Evolutionary conservation across 495 filamentous ascomycete species (phyloP).

Genomic region (Lasiosphaeria miniovina): DNA sequence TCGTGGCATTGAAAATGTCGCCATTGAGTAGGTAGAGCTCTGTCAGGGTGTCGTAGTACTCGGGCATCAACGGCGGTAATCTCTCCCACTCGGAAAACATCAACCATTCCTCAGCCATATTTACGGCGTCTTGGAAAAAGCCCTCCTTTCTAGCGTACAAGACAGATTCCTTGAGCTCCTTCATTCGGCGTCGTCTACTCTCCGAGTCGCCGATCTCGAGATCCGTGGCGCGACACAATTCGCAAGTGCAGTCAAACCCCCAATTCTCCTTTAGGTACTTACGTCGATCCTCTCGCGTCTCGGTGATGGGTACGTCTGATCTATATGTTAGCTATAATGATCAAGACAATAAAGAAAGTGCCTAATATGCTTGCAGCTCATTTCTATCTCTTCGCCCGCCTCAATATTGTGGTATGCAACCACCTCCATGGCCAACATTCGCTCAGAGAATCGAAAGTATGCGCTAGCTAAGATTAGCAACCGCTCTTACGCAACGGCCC

Average conservation of each 20-base stretch:
- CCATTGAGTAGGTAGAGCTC: constrained; percentile 33
- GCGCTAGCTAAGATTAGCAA: constrained; percentile 23
- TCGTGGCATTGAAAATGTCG: constrained; percentile 32
- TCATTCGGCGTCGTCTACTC: constrained; percentile 30
- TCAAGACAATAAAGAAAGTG: not conserved
- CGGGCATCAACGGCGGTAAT: constrained; percentile 29
- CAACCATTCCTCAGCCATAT: constrained; percentile 31
- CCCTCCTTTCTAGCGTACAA: constrained; percentile 28
- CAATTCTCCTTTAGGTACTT: constrained; percentile 32
- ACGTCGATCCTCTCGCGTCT: constrained; percentile 23
- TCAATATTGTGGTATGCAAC: constrained; percentile 38
- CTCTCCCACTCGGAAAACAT: constrained; percentile 33
- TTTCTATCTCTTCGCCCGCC: constrained; percentile 39
- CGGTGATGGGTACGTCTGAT: constrained; percentile 35
- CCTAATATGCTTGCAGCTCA: constrained; percentile 35
- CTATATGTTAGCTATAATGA: not conserved
- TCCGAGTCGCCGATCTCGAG: constrained; percentile 36
- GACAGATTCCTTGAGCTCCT: constrained; percentile 29
- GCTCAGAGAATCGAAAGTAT: constrained; percentile 35
- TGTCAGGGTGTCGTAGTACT: constrained; percentile 38
- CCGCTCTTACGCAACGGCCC: constrained; percentile 10
- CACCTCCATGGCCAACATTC: constrained; percentile 34
- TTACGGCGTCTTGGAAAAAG: constrained; percentile 36
- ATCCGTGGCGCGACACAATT: constrained; percentile 34
- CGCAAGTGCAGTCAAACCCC: constrained; percentile 41